Evolutionary conservation across 2,329 filamentous ascomycete genomes (phyloP), one percentile per base, ranked within the genome.

Genomic region (Xylaria sp.): DNA sequence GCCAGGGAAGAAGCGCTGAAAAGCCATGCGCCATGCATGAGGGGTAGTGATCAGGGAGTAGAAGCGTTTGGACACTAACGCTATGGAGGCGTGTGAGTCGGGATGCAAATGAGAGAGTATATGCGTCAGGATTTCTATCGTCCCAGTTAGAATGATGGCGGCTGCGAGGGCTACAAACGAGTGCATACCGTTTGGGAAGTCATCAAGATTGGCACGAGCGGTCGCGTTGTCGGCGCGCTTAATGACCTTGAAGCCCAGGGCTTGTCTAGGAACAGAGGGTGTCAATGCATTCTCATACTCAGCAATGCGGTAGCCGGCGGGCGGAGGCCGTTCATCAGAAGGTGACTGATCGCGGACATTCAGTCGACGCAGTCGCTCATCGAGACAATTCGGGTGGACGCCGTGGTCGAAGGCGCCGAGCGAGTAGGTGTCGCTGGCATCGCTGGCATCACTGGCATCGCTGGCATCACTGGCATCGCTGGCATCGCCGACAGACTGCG

Each of bases 11-110:
- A 91, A 95, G 70, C 94, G 93, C 74, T 93, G 88, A 78, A 98
- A 98, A 5, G 94, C 95, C 78, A 94, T 92, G 71, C 93, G 90
- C 95, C 95, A 98, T 8, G 94, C 94, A 81, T 98, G 93, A 18
- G 94, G 93, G 1, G 93, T 95, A 4, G 93, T 97, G 65, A 98
- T 92, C 48, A 98, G 85, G 61, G 87, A 86, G 79, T 97, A 93
- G 78, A 98, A 97, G 63, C 93, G 92, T 76, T 90, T 93, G 40
- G 93, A 98, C 35, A 98, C 93, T 60, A 97, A 86, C 21, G 94
- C 91, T 12, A 97, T 91, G 10, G 91, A 88, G 21, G 91, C 90
- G 74, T 98, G 88, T 27, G 95, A 94, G 71, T 93, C 89, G 10
- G 94, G 93, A 60, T 94, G 91, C 61, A 99, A 85, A 82, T 98